Percentiles rank a stretch among this genome's conserved stretches.
Conservation (phyloP, 176 grass and related monocot species). For the Zizania latifolia region DNA sequence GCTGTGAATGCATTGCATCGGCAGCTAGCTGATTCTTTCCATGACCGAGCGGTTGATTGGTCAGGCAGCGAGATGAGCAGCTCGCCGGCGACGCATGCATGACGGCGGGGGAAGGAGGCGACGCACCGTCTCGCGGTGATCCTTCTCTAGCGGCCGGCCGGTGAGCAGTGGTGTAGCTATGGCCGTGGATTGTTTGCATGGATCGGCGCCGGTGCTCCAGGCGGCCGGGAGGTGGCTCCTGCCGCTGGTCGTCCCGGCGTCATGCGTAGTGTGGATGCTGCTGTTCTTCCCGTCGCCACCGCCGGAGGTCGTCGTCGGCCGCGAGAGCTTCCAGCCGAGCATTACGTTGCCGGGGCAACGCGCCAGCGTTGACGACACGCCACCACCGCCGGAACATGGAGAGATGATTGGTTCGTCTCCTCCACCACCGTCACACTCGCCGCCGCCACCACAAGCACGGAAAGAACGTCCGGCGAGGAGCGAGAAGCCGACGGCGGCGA, state of each 20-base stretch:
- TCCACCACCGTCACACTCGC: not conserved
- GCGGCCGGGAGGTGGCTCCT: constrained; percentile 21
- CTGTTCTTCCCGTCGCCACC: constrained; percentile 12
- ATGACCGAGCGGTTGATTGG: not conserved
- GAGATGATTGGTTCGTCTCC: not conserved
- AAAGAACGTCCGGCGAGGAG: not conserved
- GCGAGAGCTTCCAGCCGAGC: not conserved
- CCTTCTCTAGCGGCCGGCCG: not conserved
- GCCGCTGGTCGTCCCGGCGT: constrained; percentile 20
- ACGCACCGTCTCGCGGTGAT: not conserved
- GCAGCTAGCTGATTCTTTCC: not conserved
- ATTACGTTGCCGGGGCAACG: not conserved
- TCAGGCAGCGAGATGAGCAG: not conserved
- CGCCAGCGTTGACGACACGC: not conserved
- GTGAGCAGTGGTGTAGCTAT: not conserved
- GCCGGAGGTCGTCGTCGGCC: not conserved
- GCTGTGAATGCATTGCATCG: no score
- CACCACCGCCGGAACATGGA: not conserved
- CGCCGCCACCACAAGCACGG: not conserved
- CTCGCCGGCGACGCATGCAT: not conserved
- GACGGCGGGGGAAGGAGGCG: not conserved
- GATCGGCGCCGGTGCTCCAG: constrained; percentile 6
- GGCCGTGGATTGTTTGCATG: constrained; percentile 17
- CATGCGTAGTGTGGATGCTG: constrained; percentile 28
- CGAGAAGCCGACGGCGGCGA: not conserved